Conservation (phyloP, 257 asterid genomes). For the Solanum bulbocastanum region DNA sequence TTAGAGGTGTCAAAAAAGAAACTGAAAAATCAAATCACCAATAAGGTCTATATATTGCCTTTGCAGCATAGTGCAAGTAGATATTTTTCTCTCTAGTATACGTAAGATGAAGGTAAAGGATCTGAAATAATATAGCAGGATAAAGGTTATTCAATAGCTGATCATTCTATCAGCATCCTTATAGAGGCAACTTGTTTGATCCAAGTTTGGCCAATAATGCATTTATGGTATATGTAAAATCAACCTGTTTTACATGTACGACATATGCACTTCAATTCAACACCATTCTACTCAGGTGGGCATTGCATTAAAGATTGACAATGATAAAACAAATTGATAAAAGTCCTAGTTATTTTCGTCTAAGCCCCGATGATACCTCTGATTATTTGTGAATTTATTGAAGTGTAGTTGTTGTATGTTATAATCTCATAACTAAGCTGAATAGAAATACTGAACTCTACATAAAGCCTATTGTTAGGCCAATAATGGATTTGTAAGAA, state of each 20-base stretch:
- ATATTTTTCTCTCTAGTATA: too few species aligned
- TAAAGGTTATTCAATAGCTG: not conserved
- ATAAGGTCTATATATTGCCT: too few species aligned
- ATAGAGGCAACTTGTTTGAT: not conserved
- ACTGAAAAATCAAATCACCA: too few species aligned
- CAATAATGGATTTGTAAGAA: not conserved
- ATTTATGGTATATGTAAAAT: not conserved
- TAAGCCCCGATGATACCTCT: not conserved
- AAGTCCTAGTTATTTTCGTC: not conserved
- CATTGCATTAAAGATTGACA: not conserved
- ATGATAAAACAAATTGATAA: not conserved
- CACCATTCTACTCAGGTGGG: not conserved
- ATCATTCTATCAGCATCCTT: not conserved
- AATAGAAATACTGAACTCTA: not conserved
- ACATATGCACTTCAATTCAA: not conserved
- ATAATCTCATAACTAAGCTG: not conserved
- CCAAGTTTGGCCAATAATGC: not conserved
- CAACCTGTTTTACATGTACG: not conserved
- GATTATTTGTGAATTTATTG: not conserved
- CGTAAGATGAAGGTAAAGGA: not conserved
- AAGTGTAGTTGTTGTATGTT: not conserved
- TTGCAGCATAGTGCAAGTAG: too few species aligned
- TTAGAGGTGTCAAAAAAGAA: too few species aligned
- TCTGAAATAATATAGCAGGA: not conserved
- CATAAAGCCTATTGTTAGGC: not conserved